These are phyloP conservation scores for Penicillium coprophilum DNA, from an alignment of 495 filamentous ascomycete species.

Conservation along the genomic window DNA sequence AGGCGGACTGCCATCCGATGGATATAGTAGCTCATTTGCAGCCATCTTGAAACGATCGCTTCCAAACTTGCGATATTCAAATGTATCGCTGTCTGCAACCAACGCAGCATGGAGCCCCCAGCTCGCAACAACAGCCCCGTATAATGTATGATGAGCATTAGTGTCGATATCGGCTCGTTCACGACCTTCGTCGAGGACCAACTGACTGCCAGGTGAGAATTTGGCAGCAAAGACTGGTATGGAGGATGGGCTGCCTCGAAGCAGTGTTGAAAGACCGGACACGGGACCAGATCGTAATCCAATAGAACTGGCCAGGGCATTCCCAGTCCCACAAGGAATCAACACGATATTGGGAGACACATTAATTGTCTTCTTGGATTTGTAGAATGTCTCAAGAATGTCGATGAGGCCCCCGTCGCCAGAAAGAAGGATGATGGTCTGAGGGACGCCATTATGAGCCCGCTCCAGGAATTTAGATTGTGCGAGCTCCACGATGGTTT, in stretches of 20 bases:
- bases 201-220: constrained; percentile 64
- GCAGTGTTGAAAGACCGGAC: constrained; percentile 40
- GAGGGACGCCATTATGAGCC: constrained; percentile 46
- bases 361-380: constrained; percentile 13
- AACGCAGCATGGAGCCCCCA: constrained; percentile 87
- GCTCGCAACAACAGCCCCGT: constrained; percentile 79
- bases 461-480: constrained; percentile 43
- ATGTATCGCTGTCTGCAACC: constrained; percentile 84
- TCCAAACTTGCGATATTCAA: constrained; percentile 71
- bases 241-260: constrained; percentile 49
- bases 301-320: constrained; percentile 76
- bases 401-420: constrained; percentile 87
- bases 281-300: constrained; percentile 34
- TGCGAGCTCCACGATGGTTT: constrained; percentile 63
- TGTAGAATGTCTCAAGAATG: constrained; percentile 64
- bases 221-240: constrained; percentile 53
- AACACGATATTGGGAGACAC: constrained; percentile 58
- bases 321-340: constrained; percentile 82
- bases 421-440: constrained; percentile 72
- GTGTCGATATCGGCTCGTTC: constrained; percentile 21
- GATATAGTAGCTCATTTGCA: constrained; percentile 68
- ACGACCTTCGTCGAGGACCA: constrained; percentile 42
- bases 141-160: constrained; percentile 41
- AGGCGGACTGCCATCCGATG: constrained; percentile 53
- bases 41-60: constrained; percentile 78